A percentile compares a stretch with the other conserved stretches of the same genome.
Evolutionary conservation across 495 filamentous ascomycete species (phyloP).

Genomic region (Daldinia bambusicola): DNA sequence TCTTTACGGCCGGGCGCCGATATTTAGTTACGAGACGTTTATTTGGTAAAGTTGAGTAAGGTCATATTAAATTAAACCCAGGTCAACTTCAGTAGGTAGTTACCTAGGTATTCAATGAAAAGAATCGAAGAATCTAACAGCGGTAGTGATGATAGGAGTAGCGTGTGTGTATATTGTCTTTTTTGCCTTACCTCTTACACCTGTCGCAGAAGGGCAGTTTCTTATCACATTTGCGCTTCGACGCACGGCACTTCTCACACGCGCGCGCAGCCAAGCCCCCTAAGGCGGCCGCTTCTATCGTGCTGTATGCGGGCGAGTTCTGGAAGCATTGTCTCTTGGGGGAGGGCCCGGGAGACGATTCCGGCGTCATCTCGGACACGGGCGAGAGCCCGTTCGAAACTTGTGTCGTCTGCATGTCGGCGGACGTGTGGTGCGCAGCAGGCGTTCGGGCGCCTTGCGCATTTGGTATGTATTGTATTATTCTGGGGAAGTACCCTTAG

Average conservation of each 20-base stretch:
- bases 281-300: constrained; percentile 29
- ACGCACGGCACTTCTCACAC: constrained; percentile 50
- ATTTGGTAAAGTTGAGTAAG: neutral
- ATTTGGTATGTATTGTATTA: constrained; percentile 22
- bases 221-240: constrained; percentile 52
- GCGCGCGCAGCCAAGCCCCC: constrained; percentile 45
- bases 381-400: constrained; percentile 36
- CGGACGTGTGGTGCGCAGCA: constrained; percentile 3
- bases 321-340: constrained; percentile 39
- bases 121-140: neutral
- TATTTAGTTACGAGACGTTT: neutral
- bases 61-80: no score
- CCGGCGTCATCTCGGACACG: constrained; percentile 44
- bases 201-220: constrained; percentile 48
- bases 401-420: constrained; percentile 35
- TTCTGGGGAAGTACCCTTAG: constrained; percentile 4
- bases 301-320: constrained; percentile 21
- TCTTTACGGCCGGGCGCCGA: neutral
- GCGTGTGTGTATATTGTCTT: neutral
- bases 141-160: neutral
- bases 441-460: constrained; percentile 12
- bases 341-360: constrained; percentile 41
- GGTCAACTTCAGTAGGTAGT: neutral
- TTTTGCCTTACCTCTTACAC: constrained; percentile 44
- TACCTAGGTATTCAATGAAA: no score